phyloP scores from a whole-genome alignment of 179 eudicot genomes.

The Gypsophila paniculata region DNA sequence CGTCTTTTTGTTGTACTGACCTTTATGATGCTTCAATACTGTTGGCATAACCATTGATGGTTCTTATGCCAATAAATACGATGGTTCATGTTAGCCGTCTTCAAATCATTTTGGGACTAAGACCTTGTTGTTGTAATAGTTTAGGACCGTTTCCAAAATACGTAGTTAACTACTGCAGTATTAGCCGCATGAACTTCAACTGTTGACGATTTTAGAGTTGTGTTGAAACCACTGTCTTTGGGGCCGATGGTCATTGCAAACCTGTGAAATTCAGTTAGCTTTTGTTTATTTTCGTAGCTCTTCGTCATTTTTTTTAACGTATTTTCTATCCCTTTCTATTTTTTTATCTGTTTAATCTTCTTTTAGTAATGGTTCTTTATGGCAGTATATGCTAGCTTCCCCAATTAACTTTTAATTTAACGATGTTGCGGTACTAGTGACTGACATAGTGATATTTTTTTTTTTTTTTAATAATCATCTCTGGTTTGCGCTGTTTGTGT shows the following conservation, averaged over 20 bases:
- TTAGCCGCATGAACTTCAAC: no score
- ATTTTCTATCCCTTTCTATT: background rate
- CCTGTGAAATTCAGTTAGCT: background rate
- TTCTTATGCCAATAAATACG: no score
- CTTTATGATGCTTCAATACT: no score
- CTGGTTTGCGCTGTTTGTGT: conserved; percentile 4
- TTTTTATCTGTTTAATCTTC: background rate
- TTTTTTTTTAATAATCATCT: background rate
- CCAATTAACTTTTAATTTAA: background rate
- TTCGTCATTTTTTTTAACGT: background rate
- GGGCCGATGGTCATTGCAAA: background rate
- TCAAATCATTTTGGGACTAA: background rate
- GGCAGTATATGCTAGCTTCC: background rate
- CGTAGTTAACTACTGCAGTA: background rate
- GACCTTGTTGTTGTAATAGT: background rate
- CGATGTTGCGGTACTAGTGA: background rate
- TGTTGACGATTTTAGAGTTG: background rate
- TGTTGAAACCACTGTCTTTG: background rate
- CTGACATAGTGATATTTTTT: background rate
- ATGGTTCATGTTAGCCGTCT: background rate
- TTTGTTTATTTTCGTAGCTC: background rate
- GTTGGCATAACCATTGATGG: no score
- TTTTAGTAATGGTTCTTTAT: background rate
- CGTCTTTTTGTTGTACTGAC: no score
- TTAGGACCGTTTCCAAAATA: background rate